phyloP scores from a whole-genome alignment of 768 basidiomycete species.

The Plicaturopsis crispa region DNA sequence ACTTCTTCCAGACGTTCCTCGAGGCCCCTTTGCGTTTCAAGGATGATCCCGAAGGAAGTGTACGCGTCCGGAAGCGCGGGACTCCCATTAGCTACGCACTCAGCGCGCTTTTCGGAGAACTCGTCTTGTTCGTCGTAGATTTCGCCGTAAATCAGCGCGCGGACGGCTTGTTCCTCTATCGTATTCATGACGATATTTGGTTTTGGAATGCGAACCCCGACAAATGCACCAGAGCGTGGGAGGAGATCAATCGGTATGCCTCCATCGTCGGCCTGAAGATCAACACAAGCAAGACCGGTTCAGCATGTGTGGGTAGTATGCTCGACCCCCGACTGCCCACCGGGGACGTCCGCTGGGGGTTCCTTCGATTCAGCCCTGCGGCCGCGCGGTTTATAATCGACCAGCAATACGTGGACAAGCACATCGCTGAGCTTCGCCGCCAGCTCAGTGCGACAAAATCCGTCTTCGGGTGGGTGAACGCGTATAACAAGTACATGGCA shows the following conservation, averaged over 20 bases:
- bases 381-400: conserved; percentile 26
- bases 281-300: conserved; percentile 35
- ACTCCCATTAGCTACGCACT: conserved; percentile 35
- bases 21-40: conserved; percentile 25
- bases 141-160: conserved; percentile 38
- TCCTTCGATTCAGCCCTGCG: conserved; percentile 26
- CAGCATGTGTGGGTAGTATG: conserved; percentile 5
- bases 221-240: conserved; percentile 30
- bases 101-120: conserved; percentile 33
- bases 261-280: conserved; percentile 31
- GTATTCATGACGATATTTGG: conserved; percentile 42
- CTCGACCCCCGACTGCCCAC: conserved; percentile 16
- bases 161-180: conserved; percentile 32
- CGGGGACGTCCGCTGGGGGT: conserved; percentile 33
- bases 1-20: conserved; percentile 26
- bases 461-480: conserved; percentile 29
- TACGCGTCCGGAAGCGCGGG: conserved; percentile 29
- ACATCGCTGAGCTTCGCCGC: conserved; percentile 29
- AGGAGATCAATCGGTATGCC: conserved; percentile 33
- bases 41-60: conserved; percentile 16
- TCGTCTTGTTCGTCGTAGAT: conserved; percentile 36
- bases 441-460: conserved; percentile 29
- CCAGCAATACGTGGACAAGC: conserved; percentile 25
- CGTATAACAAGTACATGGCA: conserved; percentile 31
- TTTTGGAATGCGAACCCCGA: conserved; percentile 26